Conservation (phyloP, 192 early-diverging fungal genomes). For the Chytriomyces sp. region DNA sequence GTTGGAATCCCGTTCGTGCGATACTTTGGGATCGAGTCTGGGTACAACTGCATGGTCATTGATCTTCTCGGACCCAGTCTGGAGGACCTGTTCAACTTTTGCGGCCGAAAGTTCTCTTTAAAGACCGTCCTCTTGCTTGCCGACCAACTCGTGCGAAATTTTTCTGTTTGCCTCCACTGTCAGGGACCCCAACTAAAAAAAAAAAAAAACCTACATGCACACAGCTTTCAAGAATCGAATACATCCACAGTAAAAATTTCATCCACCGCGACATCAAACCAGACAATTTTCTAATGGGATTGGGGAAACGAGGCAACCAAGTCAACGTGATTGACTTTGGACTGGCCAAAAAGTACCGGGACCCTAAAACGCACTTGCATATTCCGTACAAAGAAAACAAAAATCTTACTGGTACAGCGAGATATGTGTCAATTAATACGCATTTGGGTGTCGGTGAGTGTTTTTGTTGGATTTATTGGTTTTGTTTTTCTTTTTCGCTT, state of each 20-base stretch:
- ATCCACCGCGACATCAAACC: constrained; percentile 70
- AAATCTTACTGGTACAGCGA: constrained; percentile 68
- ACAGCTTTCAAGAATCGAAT: constrained; percentile 68
- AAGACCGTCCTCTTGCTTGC: constrained; percentile 61
- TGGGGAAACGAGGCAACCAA: constrained; percentile 66
- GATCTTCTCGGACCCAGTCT: constrained; percentile 65
- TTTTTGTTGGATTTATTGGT: neutral
- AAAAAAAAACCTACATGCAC: neutral
- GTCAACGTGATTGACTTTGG: constrained; percentile 74
- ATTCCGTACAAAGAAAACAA: constrained; percentile 74
- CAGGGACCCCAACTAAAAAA: neutral
- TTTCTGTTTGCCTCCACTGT: neutral
- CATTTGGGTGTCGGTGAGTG: constrained; percentile 63
- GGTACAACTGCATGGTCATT: constrained; percentile 69
- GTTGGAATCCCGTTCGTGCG: constrained; percentile 72
- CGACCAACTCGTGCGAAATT: constrained; percentile 60
- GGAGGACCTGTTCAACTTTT: constrained; percentile 72
- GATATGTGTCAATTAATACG: constrained; percentile 66
- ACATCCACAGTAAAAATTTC: constrained; percentile 71
- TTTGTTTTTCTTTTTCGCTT: neutral
- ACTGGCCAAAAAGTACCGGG: constrained; percentile 68
- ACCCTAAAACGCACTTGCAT: constrained; percentile 67
- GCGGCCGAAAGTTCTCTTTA: constrained; percentile 65
- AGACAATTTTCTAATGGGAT: constrained; percentile 66
- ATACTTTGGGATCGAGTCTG: constrained; percentile 57